Conservation (phyloP, 176 grass and related monocot genomes). For the Eremochloa ophiuroides region DNA sequence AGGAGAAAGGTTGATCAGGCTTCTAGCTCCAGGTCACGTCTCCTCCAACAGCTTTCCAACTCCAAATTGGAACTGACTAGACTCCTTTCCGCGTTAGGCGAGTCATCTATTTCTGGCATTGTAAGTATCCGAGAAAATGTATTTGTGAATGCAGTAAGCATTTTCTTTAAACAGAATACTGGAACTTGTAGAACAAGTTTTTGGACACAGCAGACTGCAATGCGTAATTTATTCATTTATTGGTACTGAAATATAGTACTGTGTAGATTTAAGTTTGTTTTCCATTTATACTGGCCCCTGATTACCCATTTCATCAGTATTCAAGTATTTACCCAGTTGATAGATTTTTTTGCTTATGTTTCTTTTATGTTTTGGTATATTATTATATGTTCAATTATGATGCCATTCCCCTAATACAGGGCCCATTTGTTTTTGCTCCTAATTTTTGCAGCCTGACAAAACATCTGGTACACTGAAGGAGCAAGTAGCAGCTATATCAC, state of each 20-base stretch:
- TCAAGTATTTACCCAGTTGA: neutral
- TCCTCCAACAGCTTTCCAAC: constrained; percentile 73
- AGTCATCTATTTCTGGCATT: constrained; percentile 62
- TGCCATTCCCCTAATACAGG: neutral
- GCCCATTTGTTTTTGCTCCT: constrained; percentile 2
- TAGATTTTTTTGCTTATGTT: neutral
- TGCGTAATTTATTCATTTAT: neutral
- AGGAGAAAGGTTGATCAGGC: constrained; percentile 90
- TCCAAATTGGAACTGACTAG: constrained; percentile 64
- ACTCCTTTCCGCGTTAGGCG: constrained; percentile 73
- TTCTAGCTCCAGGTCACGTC: constrained; percentile 53
- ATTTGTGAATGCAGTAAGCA: neutral
- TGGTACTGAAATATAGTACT: neutral
- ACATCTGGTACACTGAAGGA: constrained; percentile 88
- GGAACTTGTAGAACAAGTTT: neutral
- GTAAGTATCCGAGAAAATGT: constrained; percentile 30
- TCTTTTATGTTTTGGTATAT: neutral
- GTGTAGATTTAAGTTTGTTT: neutral
- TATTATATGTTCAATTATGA: neutral
- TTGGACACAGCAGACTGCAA: neutral
- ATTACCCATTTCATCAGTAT: neutral
- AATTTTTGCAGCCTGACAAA: constrained; percentile 67
- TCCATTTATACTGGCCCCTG: neutral
- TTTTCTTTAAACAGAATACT: neutral
- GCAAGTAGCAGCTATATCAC: constrained; percentile 69